These are phyloP conservation scores for Aplosporella prunicola DNA, from an alignment of 2,329 filamentous ascomycete species.

Conservation along the genomic window DNA sequence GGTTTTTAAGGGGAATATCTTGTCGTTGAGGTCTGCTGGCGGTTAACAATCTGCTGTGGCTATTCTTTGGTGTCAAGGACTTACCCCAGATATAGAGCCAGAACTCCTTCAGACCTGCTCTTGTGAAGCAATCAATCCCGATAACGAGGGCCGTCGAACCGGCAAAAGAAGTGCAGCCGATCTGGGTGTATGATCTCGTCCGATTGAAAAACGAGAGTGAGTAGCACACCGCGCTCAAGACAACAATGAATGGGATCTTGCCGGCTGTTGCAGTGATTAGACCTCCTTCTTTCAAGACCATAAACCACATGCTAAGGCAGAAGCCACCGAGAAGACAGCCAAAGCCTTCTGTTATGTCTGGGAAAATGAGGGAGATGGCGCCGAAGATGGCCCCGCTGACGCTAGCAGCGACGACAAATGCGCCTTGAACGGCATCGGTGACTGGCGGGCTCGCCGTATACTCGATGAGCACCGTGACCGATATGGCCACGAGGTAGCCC, in stretches of 20 bases:
- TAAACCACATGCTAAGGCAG: conserved; percentile 81
- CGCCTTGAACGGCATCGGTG: conserved; percentile 67
- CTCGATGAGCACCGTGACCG: conserved; percentile 71
- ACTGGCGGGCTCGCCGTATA: conserved; percentile 82
- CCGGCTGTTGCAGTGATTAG: conserved; percentile 53
- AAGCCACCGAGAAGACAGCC: conserved; percentile 83
- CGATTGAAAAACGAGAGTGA: conserved; percentile 58
- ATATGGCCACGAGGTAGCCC: conserved; percentile 61
- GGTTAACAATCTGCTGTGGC: not conserved
- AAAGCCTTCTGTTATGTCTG: conserved; percentile 74
- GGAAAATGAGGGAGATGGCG: conserved; percentile 64
- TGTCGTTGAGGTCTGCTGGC: conserved; percentile 55
- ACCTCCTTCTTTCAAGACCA: conserved; percentile 67
- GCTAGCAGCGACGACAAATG: conserved; percentile 70
- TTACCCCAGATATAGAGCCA: conserved; percentile 84
- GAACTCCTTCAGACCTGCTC: conserved; percentile 89
- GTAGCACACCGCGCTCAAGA: conserved; percentile 59
- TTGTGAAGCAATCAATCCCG: conserved; percentile 83
- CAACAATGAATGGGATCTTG: conserved; percentile 66
- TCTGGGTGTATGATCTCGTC: conserved; percentile 69
- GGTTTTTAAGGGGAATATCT: conserved; percentile 68
- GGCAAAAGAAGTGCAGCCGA: conserved; percentile 66
- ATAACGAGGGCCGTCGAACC: conserved; percentile 72
- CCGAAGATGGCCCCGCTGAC: conserved; percentile 67
- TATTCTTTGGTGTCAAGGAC: conserved; percentile 18